A percentile compares a stretch with the other conserved stretches of the same genome.
Conservation (phyloP, 495 filamentous ascomycete species). For the Aspergillus haitiensis region DNA sequence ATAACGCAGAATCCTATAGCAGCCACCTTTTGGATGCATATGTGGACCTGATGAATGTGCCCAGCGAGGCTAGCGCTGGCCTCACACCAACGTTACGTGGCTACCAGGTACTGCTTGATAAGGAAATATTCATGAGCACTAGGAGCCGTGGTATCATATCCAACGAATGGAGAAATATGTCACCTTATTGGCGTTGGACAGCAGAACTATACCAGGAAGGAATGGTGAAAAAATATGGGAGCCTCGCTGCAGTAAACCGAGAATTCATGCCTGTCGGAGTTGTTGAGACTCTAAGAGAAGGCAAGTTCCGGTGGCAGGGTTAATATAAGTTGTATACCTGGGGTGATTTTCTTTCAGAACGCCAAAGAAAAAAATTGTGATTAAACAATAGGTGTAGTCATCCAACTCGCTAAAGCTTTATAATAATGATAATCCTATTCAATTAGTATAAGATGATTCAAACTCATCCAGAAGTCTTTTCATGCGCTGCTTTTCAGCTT, state of each 20-base stretch:
- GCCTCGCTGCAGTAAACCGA: conserved; percentile 60
- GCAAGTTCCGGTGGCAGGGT: conserved; percentile 60
- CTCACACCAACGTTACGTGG: conserved; percentile 30
- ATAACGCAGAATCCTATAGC: conserved; percentile 52
- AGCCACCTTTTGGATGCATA: conserved; percentile 34
- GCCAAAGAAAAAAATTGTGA: not conserved
- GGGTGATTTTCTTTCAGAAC: conserved; percentile 6
- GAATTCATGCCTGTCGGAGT: conserved; percentile 65
- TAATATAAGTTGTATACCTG: conserved; percentile 19
- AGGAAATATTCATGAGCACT: conserved; percentile 9
- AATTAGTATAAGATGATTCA: conserved; percentile 13
- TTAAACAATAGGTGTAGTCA: too few relatives aligned
- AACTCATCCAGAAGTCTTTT: conserved; percentile 47
- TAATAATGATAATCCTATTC: not conserved
- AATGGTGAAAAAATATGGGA: conserved; percentile 60
- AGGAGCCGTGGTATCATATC: conserved; percentile 29
- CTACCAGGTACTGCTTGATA: conserved; percentile 29
- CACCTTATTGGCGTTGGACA: conserved; percentile 64
- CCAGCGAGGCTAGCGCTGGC: conserved; percentile 36
- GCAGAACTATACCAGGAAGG: conserved; percentile 58
- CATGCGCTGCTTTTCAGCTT: conserved; percentile 60
- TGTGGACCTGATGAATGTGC: conserved; percentile 38
- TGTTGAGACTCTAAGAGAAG: conserved; percentile 60
- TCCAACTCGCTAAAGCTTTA: too few relatives aligned
- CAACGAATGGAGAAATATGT: conserved; percentile 42